A percentile compares a stretch with the other conserved stretches of the same genome.
phyloP scores from a whole-genome alignment of 78 protist genomes.

The Chrysochromulina parva region DNA sequence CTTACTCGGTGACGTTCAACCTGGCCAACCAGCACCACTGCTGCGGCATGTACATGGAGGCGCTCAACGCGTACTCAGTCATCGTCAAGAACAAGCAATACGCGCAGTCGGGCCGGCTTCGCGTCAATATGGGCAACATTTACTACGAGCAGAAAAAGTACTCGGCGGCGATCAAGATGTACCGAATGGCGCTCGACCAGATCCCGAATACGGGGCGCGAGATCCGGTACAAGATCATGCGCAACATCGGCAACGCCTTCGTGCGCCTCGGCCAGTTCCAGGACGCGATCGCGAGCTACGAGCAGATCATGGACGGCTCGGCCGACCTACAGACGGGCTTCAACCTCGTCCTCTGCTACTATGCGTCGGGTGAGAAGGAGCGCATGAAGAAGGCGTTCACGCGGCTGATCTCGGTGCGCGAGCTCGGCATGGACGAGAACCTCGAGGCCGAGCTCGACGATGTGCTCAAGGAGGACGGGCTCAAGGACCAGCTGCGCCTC shows the following conservation, averaged over 20 bases:
- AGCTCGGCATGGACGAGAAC: neutral
- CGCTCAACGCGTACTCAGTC: constrained; percentile 38
- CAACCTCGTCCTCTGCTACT: constrained; percentile 77
- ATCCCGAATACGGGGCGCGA: constrained; percentile 52
- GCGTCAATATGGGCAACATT: constrained; percentile 89
- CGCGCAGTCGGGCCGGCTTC: constrained; percentile 72
- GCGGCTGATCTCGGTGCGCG: neutral
- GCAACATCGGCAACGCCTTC: constrained; percentile 77
- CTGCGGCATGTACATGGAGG: constrained; percentile 18
- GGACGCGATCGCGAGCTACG: constrained; percentile 66
- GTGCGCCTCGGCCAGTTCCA: constrained; percentile 67
- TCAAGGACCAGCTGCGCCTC: constrained; percentile 18
- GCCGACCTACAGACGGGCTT: constrained; percentile 33
- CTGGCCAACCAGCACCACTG: constrained; percentile 68
- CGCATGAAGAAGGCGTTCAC: constrained; percentile 1
- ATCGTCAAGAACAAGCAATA: constrained; percentile 75
- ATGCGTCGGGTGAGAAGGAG: constrained; percentile 63
- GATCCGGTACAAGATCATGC: constrained; percentile 60
- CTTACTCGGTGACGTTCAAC: constrained; percentile 75
- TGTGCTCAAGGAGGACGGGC: constrained; percentile 18
- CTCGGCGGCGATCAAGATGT: constrained; percentile 79
- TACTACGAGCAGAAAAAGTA: constrained; percentile 71
- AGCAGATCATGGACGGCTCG: constrained; percentile 16
- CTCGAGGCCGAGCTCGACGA: neutral
- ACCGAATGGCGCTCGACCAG: constrained; percentile 82